Base-by-base conservation (phyloP, 352 stramenopile species). In the Globisporangium acanthophoron region DNA sequence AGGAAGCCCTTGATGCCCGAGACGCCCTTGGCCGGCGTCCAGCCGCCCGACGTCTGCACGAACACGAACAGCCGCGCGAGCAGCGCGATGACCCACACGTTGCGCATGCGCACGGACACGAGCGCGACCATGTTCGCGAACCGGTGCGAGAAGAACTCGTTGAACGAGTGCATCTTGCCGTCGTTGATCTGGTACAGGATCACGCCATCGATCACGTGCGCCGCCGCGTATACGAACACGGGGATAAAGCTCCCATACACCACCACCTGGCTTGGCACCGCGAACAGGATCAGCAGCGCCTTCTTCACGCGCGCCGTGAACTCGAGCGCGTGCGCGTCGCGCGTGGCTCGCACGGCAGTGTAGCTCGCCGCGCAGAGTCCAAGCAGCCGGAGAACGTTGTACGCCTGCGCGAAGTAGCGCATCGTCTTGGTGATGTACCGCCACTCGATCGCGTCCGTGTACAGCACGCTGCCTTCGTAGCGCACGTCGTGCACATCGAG, bases 391-490 rank as follows among this genome's bases (percentile, higher is more conserved):
- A 78, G 52, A 49, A 70, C 57, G 47, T 78, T 67, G 57, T 81
- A 84, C 16, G 71, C n/a, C 29, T 84, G 74, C 6, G 67, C 72
- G 44, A 78, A 69, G 52, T 66, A 79, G 3, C 74, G 71, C 41
- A 84, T 62, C 2, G 62, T 68, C 41, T 66, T 76, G 44, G 71
- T 75, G 39, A 84, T 67, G 48, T 71, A 73, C 15, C 65, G 70
- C 74, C 74, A 84, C 40, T 84, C 74, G 21, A 84, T 71, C 24
- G 69, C 74, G 52, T 84, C 74, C 1, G 71, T 84, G 58, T 79
- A 78, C 24, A 84, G 65, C 33, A 84, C 58, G 39, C 72, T 64
- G 21, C 74, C 74, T 65, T 81, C 74, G 21, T 81, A 71, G 9
- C 71, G 73, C 37, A 79, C 67, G 16, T 84, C 74, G 46, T 74